Percentiles rank a stretch among this genome's conserved stretches.
Conservation (phyloP, 169 alveolate species). For the Eimeria maxima region DNA sequence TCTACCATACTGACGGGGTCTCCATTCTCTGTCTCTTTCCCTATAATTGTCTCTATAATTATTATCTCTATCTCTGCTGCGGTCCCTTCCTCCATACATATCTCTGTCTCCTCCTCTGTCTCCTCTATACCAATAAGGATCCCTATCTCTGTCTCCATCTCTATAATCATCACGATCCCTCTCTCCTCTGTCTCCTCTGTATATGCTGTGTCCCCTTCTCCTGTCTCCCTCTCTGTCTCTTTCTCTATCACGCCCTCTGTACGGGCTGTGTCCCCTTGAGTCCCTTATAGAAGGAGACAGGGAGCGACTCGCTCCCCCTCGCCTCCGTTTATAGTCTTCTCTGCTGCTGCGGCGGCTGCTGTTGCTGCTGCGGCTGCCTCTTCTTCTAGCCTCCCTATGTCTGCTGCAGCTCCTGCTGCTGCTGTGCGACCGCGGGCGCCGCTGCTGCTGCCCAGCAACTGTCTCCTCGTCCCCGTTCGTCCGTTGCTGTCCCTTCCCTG, state of each 20-base stretch:
- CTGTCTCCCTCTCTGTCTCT: not conserved
- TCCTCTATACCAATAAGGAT: not conserved
- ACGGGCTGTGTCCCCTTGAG: not conserved
- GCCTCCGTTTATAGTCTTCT: not conserved
- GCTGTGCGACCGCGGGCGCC: slow-evolving; percentile 2
- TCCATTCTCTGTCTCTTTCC: slow-evolving; percentile 12
- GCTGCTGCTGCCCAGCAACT: slow-evolving; percentile 20
- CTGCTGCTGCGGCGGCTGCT: not conserved
- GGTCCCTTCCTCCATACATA: not conserved
- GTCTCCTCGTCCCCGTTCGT: slow-evolving; percentile 20
- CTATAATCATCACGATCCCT: not conserved
- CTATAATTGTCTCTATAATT: slow-evolving; percentile 10
- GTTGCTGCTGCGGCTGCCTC: slow-evolving; percentile 26
- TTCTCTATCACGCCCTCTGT: not conserved
- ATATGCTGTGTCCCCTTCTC: not conserved
- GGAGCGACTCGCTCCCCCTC: not conserved
- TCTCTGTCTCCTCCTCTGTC: too few relatives aligned
- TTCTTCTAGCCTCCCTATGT: too few relatives aligned
- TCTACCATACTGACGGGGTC: not conserved
- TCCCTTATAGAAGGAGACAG: not conserved
- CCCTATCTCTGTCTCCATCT: not conserved
- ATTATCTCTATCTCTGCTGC: too few relatives aligned
- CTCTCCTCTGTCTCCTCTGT: not conserved
- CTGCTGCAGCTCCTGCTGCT: slow-evolving; percentile 54
- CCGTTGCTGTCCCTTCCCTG: not conserved